Evolutionary conservation across 1,139 yeast species (phyloP), one percentile per base, ranked within the genome.

Genomic region (Tardiomyces depauwii): DNA sequence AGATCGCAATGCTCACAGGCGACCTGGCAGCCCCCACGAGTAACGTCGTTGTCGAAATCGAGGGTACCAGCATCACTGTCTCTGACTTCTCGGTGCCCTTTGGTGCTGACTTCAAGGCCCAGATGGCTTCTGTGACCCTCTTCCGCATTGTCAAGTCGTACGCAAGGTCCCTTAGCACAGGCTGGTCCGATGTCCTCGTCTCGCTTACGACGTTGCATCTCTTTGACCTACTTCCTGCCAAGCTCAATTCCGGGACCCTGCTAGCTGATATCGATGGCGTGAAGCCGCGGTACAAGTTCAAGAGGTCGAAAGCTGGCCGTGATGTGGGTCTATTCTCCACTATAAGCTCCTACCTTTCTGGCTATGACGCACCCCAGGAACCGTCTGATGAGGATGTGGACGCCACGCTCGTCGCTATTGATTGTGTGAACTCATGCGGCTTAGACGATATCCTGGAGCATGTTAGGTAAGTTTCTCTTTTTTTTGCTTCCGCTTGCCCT

Each of bases 331-430:
- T 93, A 21, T 76, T 93, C 49, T 85, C 95, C 1, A 84, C 97
- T 0, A 81, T 93, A 55, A 88, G 96, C 1, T 87, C 96, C 0
- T 89, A 88, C 58, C 74, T 93, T 63, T 85, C 93, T 54, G 93
- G 96, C 14, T 78, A 82, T 50, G 96, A 88, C 55, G 94, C 85
- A 39, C 81, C 86, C 2, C 82, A 85, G 7, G 96, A 89, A 61
- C 98, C 98, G 2, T 77, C 93, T 1, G 94, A 84, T 48, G 95
- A 84, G 55, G 97, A 89, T 57, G 81, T 93, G 44, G 96, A 88
- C 51, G 76, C 87, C 1, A 84, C 97, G 0, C 64, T 83, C 21
- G 81, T 88, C 4, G 82, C 96, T 0, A 67, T 83, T 47, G 95
- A 89, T 54, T 89, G 96, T 59, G 72, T 88, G 45, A 77, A 76